Evolutionary conservation across 495 filamentous ascomycete species (phyloP).

Genomic region (Cairneyella variabilis): DNA sequence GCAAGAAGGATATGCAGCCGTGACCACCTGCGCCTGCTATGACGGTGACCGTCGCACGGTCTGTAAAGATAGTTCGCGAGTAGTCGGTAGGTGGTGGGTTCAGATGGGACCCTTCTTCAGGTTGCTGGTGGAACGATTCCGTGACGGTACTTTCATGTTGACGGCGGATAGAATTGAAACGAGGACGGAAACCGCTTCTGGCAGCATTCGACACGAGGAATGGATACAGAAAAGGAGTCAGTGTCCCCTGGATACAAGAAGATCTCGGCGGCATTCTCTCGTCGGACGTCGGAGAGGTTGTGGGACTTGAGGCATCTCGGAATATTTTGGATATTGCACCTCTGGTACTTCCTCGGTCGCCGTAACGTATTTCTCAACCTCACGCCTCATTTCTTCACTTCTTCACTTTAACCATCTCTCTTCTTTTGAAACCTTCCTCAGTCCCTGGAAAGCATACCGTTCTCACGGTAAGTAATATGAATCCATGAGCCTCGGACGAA

Average conservation of each 20-base stretch:
- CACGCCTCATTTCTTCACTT: not conserved
- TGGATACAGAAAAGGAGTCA: conserved; percentile 67
- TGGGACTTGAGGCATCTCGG: no score
- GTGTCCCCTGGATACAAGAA: conserved; percentile 36
- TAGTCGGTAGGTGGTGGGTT: conserved; percentile 82
- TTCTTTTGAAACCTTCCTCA: not conserved
- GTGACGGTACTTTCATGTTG: conserved; percentile 20
- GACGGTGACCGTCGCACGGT: conserved; percentile 73
- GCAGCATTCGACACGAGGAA: conserved; percentile 40
- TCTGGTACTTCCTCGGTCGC: no score
- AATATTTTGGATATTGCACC: no score
- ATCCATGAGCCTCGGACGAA: not conserved
- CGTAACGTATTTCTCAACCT: not conserved
- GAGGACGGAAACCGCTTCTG: conserved; percentile 24
- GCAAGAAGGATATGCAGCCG: conserved; percentile 88
- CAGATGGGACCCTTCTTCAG: conserved; percentile 50
- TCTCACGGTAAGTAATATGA: not conserved
- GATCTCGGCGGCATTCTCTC: conserved; percentile 44
- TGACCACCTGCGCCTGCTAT: conserved; percentile 78
- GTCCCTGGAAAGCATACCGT: not conserved
- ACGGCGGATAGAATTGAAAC: conserved; percentile 27
- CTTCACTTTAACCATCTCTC: not conserved
- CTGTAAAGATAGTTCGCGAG: conserved; percentile 74
- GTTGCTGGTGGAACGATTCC: conserved; percentile 2
- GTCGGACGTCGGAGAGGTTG: not conserved